phyloP scores from a whole-genome alignment of 148 eudicot genomes.

The Amaranthus hypochondriacus region DNA sequence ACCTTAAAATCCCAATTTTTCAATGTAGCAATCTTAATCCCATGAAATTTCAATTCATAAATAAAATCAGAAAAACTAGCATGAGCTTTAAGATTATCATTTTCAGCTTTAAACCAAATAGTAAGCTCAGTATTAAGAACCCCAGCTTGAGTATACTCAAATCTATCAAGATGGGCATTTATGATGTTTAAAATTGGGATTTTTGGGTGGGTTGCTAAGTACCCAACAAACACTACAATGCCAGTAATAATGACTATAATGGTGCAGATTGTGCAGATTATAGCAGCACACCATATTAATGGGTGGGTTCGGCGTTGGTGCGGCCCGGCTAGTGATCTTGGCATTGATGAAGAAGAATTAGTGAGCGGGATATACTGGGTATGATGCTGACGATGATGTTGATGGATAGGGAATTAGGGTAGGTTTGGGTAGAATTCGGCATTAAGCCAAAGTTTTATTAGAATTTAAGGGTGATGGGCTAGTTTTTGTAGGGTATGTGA shows the following conservation, averaged over 20 bases:
- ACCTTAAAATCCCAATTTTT: slow-evolving; percentile 45
- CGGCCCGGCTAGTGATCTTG: slow-evolving; percentile 7
- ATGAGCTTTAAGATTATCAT: slow-evolving; percentile 50
- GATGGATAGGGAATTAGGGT: background rate
- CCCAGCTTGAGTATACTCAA: slow-evolving; percentile 42
- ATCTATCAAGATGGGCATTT: slow-evolving; percentile 44
- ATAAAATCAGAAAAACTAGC: slow-evolving; percentile 50
- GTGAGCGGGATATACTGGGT: too few species aligned
- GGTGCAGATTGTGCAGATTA: slow-evolving; percentile 55
- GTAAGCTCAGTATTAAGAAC: slow-evolving; percentile 42
- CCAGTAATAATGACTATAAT: slow-evolving; percentile 51
- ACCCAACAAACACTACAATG: slow-evolving; percentile 50
- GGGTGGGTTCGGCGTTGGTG: slow-evolving; percentile 38
- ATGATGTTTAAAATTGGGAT: slow-evolving; percentile 51
- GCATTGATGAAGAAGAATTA: slow-evolving; percentile 18
- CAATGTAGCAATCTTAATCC: slow-evolving; percentile 36
- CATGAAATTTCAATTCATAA: slow-evolving; percentile 40
- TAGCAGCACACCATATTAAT: slow-evolving; percentile 55
- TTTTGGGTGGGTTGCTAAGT: slow-evolving; percentile 43
- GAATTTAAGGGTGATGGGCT: background rate
- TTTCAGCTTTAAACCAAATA: slow-evolving; percentile 47
- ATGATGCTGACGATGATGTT: too few species aligned
- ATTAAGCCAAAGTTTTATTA: slow-evolving; percentile 18
- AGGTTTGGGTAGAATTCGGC: slow-evolving; percentile 21
- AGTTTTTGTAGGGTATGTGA: background rate